A percentile compares a stretch with the other conserved stretches of the same genome.
Conservation (phyloP, 805 yeast species). For the Yarrowia hollandica region DNA sequence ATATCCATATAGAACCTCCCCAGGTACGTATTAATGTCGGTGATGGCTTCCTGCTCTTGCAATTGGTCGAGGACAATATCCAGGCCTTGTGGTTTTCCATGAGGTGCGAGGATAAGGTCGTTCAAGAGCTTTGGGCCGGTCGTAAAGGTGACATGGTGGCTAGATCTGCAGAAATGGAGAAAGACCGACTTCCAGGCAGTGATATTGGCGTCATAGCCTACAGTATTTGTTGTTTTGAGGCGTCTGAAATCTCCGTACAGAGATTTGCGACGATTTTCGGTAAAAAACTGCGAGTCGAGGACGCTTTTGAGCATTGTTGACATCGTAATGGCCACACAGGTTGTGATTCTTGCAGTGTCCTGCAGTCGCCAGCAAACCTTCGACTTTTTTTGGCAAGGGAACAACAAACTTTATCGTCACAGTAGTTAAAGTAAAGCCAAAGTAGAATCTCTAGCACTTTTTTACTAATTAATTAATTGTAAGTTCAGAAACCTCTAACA, state of each 20-base stretch:
- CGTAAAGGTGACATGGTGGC: constrained; percentile 13
- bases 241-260: constrained; percentile 51
- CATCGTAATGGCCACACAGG: too few relatives aligned
- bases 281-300: constrained; percentile 42
- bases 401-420: too few relatives aligned
- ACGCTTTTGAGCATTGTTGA: constrained; percentile 25
- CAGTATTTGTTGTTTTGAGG: constrained; percentile 48
- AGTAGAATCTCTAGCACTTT: too few relatives aligned
- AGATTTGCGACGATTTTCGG: constrained; percentile 47
- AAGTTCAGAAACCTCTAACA: too few relatives aligned
- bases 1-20: constrained; percentile 21
- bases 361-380: too few relatives aligned
- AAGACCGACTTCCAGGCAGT: constrained; percentile 49
- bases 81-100: constrained; percentile 24
- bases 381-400: too few relatives aligned
- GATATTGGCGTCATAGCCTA: constrained; percentile 53
- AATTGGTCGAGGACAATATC: constrained; percentile 18
- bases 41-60: constrained; percentile 14
- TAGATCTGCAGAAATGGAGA: constrained; percentile 30
- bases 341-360: too few relatives aligned
- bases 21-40: neutral
- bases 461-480: too few relatives aligned
- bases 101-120: constrained; percentile 21
- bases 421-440: too few relatives aligned
- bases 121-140: constrained; percentile 26